Conservation (phyloP, 148 eudicot species). For the Rhododendron vialii region DNA sequence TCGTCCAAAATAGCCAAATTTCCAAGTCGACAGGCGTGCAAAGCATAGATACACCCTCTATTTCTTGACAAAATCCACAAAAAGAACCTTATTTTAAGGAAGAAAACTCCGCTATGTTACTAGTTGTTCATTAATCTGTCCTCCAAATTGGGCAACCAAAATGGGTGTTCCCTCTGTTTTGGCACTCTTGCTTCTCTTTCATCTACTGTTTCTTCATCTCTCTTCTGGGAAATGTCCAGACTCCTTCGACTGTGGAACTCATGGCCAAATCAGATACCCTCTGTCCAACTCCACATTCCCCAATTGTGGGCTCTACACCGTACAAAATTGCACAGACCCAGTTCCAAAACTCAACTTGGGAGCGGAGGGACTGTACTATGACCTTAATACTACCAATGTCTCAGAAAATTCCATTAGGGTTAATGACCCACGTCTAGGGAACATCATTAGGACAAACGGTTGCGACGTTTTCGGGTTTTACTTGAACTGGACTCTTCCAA, state of each 20-base stretch:
- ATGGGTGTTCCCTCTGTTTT: background rate
- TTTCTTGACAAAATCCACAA: background rate
- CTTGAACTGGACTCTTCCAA: background rate
- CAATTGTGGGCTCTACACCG: conserved; percentile 25
- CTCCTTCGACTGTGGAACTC: conserved; percentile 24
- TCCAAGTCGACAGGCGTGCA: background rate
- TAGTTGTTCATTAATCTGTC: background rate
- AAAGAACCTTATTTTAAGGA: background rate
- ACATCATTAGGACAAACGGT: no score
- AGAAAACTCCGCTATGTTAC: background rate
- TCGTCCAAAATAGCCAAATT: background rate
- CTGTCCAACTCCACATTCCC: conserved; percentile 20
- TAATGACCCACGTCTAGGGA: no score
- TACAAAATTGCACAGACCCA: conserved; percentile 17
- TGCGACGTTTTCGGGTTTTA: background rate
- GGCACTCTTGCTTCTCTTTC: background rate
- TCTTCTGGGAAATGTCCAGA: conserved; percentile 25
- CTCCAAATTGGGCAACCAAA: background rate
- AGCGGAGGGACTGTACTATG: background rate
- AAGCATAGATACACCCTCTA: background rate
- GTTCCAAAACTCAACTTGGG: conserved; percentile 14
- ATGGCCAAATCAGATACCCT: conserved; percentile 24
- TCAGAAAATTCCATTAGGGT: no score
- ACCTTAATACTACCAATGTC: background rate
- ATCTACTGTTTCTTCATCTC: conserved; percentile 3